Conservation (phyloP, 768 basidiomycete species). For the Hericium coralloides region DNA sequence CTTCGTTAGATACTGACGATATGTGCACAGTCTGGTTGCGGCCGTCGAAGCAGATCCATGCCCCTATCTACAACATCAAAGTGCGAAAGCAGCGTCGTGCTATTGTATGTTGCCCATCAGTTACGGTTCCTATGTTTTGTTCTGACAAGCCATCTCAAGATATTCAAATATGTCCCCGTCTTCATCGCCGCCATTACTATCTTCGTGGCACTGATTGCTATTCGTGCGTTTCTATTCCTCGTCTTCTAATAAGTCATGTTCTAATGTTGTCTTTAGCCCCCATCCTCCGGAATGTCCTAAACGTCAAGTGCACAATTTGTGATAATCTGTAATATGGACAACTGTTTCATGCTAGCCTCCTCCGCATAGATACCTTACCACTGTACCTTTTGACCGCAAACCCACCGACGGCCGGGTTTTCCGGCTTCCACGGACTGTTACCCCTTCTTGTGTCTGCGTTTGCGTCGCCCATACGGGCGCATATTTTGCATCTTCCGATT, state of each 20-base stretch:
- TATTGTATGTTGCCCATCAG: conserved; percentile 48
- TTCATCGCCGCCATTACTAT: conserved; percentile 60
- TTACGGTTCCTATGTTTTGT: not conserved
- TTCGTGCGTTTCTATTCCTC: conserved; percentile 48
- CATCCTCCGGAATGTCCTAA: not conserved
- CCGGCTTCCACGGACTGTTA: not conserved
- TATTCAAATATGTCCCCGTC: conserved; percentile 75
- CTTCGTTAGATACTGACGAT: conserved; percentile 13
- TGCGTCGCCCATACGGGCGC: not conserved
- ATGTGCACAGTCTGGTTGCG: conserved; percentile 75
- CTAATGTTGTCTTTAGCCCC: not conserved
- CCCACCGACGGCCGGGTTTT: not conserved
- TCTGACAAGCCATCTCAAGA: conserved; percentile 30
- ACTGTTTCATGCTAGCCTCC: not conserved
- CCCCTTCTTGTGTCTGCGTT: not conserved
- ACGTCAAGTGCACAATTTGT: conserved; percentile 1
- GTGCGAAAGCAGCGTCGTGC: conserved; percentile 84
- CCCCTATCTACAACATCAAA: conserved; percentile 84
- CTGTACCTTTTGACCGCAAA: not conserved
- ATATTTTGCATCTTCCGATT: conserved; percentile 1
- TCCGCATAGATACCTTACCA: conserved; percentile 1
- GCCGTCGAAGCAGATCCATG: conserved; percentile 88
- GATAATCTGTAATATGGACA: conserved; percentile 4
- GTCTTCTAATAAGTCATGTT: not conserved
- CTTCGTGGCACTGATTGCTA: conserved; percentile 68